Base-by-base conservation (phyloP, 148 eudicot genomes). In the Vaccinium macrocarpon region DNA sequence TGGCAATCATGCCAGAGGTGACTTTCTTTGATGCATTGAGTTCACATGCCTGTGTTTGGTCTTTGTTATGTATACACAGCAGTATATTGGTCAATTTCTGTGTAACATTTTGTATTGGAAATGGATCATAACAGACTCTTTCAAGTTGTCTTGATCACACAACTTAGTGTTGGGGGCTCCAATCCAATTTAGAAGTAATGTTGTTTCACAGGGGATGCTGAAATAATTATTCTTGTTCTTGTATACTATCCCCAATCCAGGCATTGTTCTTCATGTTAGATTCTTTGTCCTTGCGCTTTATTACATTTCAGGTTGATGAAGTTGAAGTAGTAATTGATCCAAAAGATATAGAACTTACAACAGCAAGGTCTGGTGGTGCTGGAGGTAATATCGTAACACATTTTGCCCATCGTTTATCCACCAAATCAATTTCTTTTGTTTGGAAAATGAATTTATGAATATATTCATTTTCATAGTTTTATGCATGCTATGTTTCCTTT, bases 1-100 rank as follows among this genome's bases (percentile, higher is more conserved):
- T 95, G 77, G 99, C 99, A 72, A 93, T 97, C 89, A 97, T 97
- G 99, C 99, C 99, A 61, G 99, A 95, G 98, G 99, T 95, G 87
- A 13, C 68, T 64, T 83, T 75, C 21, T 59, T 86, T 46, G 66
- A 27, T 77, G 13, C n/a, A 12, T 73, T 48, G 4, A 9, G 74
- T 25, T 8, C 77, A 74, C 49, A 42, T 74, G 27, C 81, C n/a
- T 52, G 62, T 66, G 25, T 59, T 61, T 74, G 52, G 27, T 10
- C 3, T 75, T 32, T 32, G 5, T 62, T 16, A 52, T 84, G 55
- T 55, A 62, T n/a, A n/a, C 23, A 6, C 23, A 6, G 23, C 66
- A 21, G 46, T 21, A 35, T 77, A 19, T 11, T 61, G 75, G 75
- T 15, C 53, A n/a, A 14, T 46, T 61, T 49, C 19, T n/a, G 52